Evolutionary conservation across 148 eudicot genomes (phyloP), one percentile per base, ranked within the genome.

Genomic region (Rhododendron henanense): DNA sequence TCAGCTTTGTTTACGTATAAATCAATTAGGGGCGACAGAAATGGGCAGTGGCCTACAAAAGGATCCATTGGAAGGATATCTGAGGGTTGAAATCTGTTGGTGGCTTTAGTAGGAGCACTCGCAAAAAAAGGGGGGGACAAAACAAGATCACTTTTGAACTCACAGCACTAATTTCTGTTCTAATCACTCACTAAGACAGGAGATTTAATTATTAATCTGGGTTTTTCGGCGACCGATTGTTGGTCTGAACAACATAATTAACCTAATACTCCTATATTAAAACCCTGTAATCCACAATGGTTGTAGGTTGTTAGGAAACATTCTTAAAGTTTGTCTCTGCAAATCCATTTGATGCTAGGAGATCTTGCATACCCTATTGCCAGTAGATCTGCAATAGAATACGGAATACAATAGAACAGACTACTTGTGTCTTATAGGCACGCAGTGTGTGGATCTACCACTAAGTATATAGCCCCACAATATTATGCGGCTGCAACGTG

Each of bases 81-180:
- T 55, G 21, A 23, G 85, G 37, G 81, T 86, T 73, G 88, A 86
- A 86, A 74, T 82, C 63, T 75, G 50, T 39, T 59, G 65, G 81
- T 81, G 76, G 31, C 84, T 84, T 86, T 80, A 87, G 37, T 65
- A 19, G 85, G 82, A 79, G 85, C 87, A 85, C 87, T 88, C 65
- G n/a, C 35, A 59, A 48, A 81, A 87, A 79, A 57, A 0, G 6
- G n/a, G n/a, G n/a, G 83, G 65, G 8, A 74, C 50, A 48, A 48
- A n/a, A 37, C 39, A 48, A 83, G 14, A 55, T 28, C 61, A 31
- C 21, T 59, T 83, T 63, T 79, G 59, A 51, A 79, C 83, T 65
- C 48, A 57, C 19, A 2, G 10, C 78, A 85, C 48, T 80, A 79
- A 79, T 65, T 55, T 44, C 3, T 79, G 79, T 65, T 31, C 63